These are phyloP conservation scores for Heterobasidion parviporum DNA, from an alignment of 1,284 basidiomycete genomes.

Conservation along the genomic window DNA sequence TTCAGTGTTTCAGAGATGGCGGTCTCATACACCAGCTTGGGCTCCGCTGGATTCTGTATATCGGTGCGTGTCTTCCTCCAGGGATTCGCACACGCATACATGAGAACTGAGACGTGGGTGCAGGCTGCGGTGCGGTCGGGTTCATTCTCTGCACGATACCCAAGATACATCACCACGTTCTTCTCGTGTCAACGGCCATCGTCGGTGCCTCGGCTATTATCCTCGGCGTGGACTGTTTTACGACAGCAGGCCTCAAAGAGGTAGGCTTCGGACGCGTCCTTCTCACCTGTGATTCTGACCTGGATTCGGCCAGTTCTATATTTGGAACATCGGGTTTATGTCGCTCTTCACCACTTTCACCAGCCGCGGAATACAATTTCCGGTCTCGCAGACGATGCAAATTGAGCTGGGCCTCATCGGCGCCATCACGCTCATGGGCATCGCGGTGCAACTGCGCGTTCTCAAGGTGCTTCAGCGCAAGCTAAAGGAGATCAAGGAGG, in stretches of 20 bases:
- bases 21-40: slow-evolving; percentile 74
- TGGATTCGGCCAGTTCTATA: slow-evolving; percentile 62
- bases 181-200: slow-evolving; percentile 78
- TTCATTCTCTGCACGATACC: slow-evolving; percentile 43
- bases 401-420: slow-evolving; percentile 87
- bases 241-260: slow-evolving; percentile 87
- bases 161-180: slow-evolving; percentile 68
- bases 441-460: slow-evolving; percentile 85
- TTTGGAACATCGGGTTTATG: slow-evolving; percentile 88
- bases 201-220: slow-evolving; percentile 92
- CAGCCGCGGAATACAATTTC: slow-evolving; percentile 64
- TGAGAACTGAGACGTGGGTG: slow-evolving; percentile 32
- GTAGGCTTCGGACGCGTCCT: slow-evolving; percentile 25
- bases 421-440: slow-evolving; percentile 77
- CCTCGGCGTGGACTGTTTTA: slow-evolving; percentile 90
- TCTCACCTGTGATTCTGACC: background rate
- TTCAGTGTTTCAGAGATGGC: slow-evolving; percentile 78
- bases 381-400: slow-evolving; percentile 84
- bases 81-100: slow-evolving; percentile 4
- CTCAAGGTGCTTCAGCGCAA: slow-evolving; percentile 73
- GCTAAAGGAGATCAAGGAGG: slow-evolving; percentile 71
- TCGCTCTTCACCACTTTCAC: slow-evolving; percentile 71
- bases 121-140: slow-evolving; percentile 30
- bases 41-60: slow-evolving; percentile 82
- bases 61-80: slow-evolving; percentile 41